Base-by-base conservation (phyloP, 805 yeast genomes). In the Ogataea methanolica region DNA sequence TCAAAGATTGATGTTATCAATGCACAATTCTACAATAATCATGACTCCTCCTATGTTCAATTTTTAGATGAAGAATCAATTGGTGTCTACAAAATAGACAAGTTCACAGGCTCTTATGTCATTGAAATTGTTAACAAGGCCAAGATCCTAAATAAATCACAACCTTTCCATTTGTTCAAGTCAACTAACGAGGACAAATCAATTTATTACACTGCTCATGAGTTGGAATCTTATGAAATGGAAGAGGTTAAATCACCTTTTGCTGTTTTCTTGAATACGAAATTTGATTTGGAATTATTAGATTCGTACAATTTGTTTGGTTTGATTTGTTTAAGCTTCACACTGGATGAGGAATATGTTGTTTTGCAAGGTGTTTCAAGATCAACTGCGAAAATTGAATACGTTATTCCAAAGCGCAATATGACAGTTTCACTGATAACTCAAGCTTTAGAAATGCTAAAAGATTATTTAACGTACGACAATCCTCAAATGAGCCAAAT, bases 111-210 rank as follows among this genome's bases (percentile, higher is more conserved):
- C 41, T 50, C 54, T 22, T 74, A 73, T 44, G 72, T 85, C 36
- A 73, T 83, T 33, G 81, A 79, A 44, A 67, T 82, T 35, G 61
- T 84, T 6, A 79, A 82, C 49, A 84, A 87, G 61, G 85, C 96
- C 0, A 80, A 79, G 51, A 76, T 88, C 19, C 71, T 91, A 45
- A 80, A 81, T 60, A 91, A 92, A 59, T 77, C 82, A 1, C 85
- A 89, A 42, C 91, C 96, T 3, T 89, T 91, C 67, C 97, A 91
- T 68, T 68, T 92, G 33, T 92, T 92, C 72, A 80, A 76, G 54
- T 71, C 79, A 3, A 56, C 51, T 4, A 42, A 48, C n/a, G 49
- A 43, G 5, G 33, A 33, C 3, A 48, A 38, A 49, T 58, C 73
- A 34, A 57, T 83, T 0, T 86, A 78, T 60, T 80, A 81, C 12